Conservation (phyloP, 305 asterid species). For the Rubia balearica region DNA sequence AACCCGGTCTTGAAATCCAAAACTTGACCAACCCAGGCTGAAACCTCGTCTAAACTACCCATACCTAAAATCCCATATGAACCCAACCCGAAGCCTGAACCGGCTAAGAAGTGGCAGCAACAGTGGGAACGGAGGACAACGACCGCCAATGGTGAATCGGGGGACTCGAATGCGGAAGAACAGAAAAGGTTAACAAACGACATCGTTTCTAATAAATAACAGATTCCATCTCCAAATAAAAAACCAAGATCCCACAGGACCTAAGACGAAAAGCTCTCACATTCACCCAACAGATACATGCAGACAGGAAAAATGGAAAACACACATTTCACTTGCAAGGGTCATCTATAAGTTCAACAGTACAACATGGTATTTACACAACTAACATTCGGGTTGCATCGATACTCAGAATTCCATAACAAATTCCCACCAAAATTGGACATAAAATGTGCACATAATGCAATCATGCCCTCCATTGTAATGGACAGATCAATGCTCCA, state of each 20-base stretch:
- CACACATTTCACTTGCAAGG: neutral
- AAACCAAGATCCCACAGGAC: neutral
- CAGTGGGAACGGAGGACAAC: too few species aligned
- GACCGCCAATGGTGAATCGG: too few species aligned
- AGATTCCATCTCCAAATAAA: too few species aligned
- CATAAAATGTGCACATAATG: conserved; percentile 7
- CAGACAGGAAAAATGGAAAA: neutral
- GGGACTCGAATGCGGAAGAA: too few species aligned
- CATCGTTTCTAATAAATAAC: neutral
- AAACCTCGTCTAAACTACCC: too few species aligned
- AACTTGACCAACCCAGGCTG: too few species aligned
- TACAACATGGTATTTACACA: neutral
- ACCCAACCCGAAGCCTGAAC: too few species aligned
- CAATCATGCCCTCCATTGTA: conserved; percentile 13
- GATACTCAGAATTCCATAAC: conserved; percentile 15
- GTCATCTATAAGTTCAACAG: neutral
- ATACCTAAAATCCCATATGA: too few species aligned
- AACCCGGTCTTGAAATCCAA: too few species aligned
- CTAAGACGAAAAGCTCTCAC: neutral
- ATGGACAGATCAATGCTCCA: conserved; percentile 18
- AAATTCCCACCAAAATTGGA: conserved; percentile 16
- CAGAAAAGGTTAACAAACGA: neutral
- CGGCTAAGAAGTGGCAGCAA: too few species aligned
- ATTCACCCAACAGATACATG: neutral
- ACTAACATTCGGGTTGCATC: neutral